Conservation (phyloP, 176 grass and related monocot genomes). For the Hyparrhenia diplandra region DNA sequence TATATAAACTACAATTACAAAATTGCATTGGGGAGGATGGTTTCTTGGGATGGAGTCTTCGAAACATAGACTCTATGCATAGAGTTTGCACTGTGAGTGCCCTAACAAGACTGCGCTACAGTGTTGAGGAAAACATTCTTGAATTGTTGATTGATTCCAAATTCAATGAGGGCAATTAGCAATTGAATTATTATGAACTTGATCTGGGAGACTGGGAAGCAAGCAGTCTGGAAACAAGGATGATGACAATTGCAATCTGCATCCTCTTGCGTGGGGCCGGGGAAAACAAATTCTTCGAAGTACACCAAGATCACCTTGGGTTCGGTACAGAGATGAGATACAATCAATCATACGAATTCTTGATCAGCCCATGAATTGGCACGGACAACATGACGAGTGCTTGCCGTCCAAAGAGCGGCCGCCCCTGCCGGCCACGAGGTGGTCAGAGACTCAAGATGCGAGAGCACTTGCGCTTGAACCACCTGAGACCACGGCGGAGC, state of each 20-base stretch:
- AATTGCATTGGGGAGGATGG: too few species aligned
- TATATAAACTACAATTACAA: too few species aligned
- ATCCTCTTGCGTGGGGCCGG: too few species aligned
- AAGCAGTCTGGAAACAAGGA: background rate
- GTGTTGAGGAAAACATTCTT: background rate
- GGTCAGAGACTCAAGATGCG: slow-evolving; percentile 45
- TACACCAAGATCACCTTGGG: background rate
- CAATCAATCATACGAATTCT: background rate
- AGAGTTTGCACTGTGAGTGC: too few species aligned
- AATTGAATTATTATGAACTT: background rate
- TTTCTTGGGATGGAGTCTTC: too few species aligned
- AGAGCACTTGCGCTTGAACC: slow-evolving; percentile 83
- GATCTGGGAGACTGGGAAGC: background rate
- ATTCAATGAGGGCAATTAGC: background rate
- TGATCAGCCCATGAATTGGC: background rate
- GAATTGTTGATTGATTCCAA: background rate
- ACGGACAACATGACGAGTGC: background rate
- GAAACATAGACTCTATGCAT: too few species aligned
- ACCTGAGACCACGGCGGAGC: slow-evolving; percentile 59
- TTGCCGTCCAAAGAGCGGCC: background rate
- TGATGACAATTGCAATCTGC: background rate
- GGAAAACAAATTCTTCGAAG: background rate
- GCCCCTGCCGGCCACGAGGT: background rate
- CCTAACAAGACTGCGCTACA: background rate
- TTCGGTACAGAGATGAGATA: background rate